Evolutionary conservation across 345 rosid species (phyloP), one percentile per base, ranked within the genome.

Genomic region (Erucastrum elatum): DNA sequence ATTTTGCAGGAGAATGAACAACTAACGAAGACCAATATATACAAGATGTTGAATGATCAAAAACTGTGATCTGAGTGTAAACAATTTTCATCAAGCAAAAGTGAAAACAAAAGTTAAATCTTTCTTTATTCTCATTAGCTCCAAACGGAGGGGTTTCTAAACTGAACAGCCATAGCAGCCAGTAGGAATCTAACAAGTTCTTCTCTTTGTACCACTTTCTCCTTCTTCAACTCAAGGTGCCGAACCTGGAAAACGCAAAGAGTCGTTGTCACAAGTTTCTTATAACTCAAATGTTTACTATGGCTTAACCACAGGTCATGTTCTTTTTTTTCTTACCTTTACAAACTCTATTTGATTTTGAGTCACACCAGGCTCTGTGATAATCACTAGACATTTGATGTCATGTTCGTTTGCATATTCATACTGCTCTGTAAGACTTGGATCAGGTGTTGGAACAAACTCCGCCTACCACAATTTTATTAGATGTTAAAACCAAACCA

Each of bases 351-450:
- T 78, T 13, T 63, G 75, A 58, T 73, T 41, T 81, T 90, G 93
- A 70, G 92, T 85, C 46, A 89, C 85, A 25, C 92, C 92, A 7
- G 90, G 81, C 77, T 94, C 97, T 30, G 96, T 84, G 49, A 94
- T 81, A 81, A 92, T 91, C 77, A 92, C 93, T 46, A 94, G 87
- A 85, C 93, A 94, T 80, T 89, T 91, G 76, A 94, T 90, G 34
- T 88, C 94, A 80, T 91, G 95, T 81, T 94, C 98, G 62, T 83
- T 91, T 67, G 98, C 98, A 81, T 91, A 94, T 82, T 94, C 97
- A 71, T 94, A 92, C 81, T 94, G 97, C 86, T 94, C 98, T 6
- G 91, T 92, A 59, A 94, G 90, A 86, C 97, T 94, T 82, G 98
- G 97, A 90, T 94, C 97, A 6, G 94, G 91, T 69, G 83, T 30